These are phyloP conservation scores for Hamamelis virginiana DNA, from an alignment of 164 flowering plant species.

Conservation along the genomic window DNA sequence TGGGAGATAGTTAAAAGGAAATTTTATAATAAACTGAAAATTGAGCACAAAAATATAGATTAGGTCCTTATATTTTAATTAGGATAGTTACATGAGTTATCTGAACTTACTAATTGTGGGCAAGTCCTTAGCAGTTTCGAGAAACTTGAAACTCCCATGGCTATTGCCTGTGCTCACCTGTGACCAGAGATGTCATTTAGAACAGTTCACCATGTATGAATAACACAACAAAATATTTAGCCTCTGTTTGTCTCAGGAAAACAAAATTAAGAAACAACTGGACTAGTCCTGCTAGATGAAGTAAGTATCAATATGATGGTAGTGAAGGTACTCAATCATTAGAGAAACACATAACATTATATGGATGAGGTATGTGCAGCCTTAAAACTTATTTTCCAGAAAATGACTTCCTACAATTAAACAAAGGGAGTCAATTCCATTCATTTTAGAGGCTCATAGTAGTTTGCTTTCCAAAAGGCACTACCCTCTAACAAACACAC, in stretches of 20 bases:
- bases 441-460: not conserved
- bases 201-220: not conserved
- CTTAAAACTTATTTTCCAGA: not conserved
- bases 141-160: conserved; percentile 56
- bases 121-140: conserved; percentile 63
- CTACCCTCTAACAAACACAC: no score
- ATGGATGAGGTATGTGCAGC: not conserved
- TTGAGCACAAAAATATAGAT: not conserved
- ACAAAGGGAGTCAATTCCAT: not conserved
- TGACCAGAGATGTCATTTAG: not conserved
- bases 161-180: conserved; percentile 52
- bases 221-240: not conserved
- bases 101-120: conserved; percentile 76
- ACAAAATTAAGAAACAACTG: not conserved
- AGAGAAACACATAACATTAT: not conserved
- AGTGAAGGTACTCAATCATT: not conserved
- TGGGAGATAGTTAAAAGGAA: no score
- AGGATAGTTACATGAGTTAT: not conserved
- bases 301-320: not conserved
- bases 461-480: not conserved
- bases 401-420: not conserved
- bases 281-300: no score
- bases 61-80: not conserved
- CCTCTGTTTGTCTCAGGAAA: not conserved
- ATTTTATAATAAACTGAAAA: no score